A percentile compares a stretch with the other conserved stretches of the same genome.
Conservation (phyloP, 495 filamentous ascomycete genomes). For the Achaetomiella virescens region DNA sequence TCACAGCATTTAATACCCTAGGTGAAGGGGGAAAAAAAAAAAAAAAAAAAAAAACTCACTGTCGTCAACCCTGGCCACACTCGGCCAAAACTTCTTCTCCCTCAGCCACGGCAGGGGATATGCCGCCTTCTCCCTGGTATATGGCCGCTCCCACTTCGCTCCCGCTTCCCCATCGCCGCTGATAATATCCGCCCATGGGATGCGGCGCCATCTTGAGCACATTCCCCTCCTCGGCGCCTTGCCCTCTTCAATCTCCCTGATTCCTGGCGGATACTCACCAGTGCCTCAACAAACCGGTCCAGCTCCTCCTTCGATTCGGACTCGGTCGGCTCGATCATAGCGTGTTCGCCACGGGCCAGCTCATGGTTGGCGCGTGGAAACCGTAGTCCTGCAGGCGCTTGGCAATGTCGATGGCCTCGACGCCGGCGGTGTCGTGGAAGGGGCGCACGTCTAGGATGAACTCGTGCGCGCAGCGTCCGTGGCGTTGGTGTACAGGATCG, state of each 20-base stretch:
- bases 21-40: no score
- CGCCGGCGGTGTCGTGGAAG: conserved; percentile 77
- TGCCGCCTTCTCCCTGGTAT: conserved; percentile 76
- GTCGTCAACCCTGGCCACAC: conserved; percentile 83
- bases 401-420: conserved; percentile 95
- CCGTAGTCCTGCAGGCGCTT: conserved; percentile 98
- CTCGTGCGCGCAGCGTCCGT: conserved; percentile 90
- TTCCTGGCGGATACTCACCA: conserved; percentile 88
- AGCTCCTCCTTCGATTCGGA: conserved; percentile 90
- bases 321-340: conserved; percentile 99
- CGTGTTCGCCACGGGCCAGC: conserved; percentile 92
- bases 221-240: conserved; percentile 74
- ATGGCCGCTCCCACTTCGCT: conserved; percentile 67
- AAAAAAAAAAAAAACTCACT: conserved; percentile 45
- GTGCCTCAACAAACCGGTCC: conserved; percentile 88
- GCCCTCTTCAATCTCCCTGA: conserved; percentile 77
- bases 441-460: conserved; percentile 90
- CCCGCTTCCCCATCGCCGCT: conserved; percentile 42
- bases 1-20: not conserved
- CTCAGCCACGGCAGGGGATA: conserved; percentile 80
- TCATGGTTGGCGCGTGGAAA: conserved; percentile 98
- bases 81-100: conserved; percentile 99
- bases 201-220: conserved; percentile 91
- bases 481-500: conserved; percentile 88
- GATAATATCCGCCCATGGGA: conserved; percentile 74